Conservation (phyloP, 768 basidiomycete genomes). For the Agrocybe chaxingu region DNA sequence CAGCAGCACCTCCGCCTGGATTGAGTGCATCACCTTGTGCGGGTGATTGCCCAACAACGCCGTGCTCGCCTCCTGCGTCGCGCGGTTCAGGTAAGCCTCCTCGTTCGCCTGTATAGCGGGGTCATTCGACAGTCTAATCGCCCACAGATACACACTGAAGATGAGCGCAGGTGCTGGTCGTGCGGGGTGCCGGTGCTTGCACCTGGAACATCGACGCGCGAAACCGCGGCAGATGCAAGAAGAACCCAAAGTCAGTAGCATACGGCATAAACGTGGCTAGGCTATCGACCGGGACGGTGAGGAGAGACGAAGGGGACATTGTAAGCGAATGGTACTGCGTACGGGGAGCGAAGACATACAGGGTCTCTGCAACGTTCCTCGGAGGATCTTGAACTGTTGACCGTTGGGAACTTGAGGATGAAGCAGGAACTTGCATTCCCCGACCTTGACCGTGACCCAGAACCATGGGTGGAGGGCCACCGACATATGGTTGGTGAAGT, state of each 20-base stretch:
- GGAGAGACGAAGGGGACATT: background rate
- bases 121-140: conserved; percentile 27
- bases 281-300: conserved; percentile 12
- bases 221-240: conserved; percentile 50
- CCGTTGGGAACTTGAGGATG: background rate
- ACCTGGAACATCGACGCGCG: conserved; percentile 30
- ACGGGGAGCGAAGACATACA: conserved; percentile 13
- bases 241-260: conserved; percentile 52
- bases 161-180: conserved; percentile 38
- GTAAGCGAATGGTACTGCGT: conserved; percentile 4
- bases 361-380: conserved; percentile 21
- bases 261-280: conserved; percentile 42
- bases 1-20: conserved; percentile 56
- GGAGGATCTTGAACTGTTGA: conserved; percentile 27
- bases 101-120: conserved; percentile 24
- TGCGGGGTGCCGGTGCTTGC: conserved; percentile 26
- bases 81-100: conserved; percentile 37
- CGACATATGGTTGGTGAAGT: conserved; percentile 35
- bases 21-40: conserved; percentile 38
- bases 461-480: background rate
- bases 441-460: background rate
- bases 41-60: conserved; percentile 38
- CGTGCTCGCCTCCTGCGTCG: conserved; percentile 35
- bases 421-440: background rate
- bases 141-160: conserved; percentile 36